These are phyloP conservation scores for Spizellomyces punctatus DNA, from an alignment of 192 early-diverging fungal species.

Conservation along the genomic window DNA sequence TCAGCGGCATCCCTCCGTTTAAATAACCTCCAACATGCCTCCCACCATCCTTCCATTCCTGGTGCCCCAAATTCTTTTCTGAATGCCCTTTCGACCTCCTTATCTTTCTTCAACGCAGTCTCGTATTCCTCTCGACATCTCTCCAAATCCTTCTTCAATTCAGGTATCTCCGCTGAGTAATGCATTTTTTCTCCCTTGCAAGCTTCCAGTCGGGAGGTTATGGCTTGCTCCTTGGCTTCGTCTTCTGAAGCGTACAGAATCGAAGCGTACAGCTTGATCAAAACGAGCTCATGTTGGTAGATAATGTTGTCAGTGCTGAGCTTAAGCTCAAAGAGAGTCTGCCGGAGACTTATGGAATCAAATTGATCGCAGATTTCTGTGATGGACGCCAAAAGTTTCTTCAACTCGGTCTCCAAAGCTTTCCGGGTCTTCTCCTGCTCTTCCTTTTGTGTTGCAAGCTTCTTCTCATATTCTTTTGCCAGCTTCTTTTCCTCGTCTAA, in stretches of 20 bases:
- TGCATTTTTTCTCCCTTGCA: constrained; percentile 44
- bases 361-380: constrained; percentile 53
- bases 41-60: constrained; percentile 36
- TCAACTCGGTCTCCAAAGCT: constrained; percentile 63
- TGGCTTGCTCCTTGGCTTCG: constrained; percentile 47
- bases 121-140: constrained; percentile 57
- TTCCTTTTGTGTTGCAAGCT: constrained; percentile 59
- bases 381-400: constrained; percentile 56
- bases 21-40: constrained; percentile 48
- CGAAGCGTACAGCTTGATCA: constrained; percentile 48
- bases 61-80: constrained; percentile 55
- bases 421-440: constrained; percentile 66
- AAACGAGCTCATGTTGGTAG: constrained; percentile 50
- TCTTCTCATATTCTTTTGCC: constrained; percentile 68
- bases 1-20: constrained; percentile 38
- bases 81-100: constrained; percentile 61
- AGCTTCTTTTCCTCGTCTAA: constrained; percentile 58
- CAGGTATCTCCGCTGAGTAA: constrained; percentile 49
- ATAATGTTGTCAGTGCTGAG: constrained; percentile 50
- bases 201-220: constrained; percentile 44
- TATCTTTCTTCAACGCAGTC: constrained; percentile 46
- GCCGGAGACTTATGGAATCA: constrained; percentile 39
- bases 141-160: constrained; percentile 67
- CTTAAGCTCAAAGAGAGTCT: constrained; percentile 46
- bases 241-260: constrained; percentile 45